Percentiles rank a stretch among this genome's conserved stretches.
Evolutionary conservation across 192 early-diverging fungal genomes (phyloP).

Genomic region (Mortierella alpina): DNA sequence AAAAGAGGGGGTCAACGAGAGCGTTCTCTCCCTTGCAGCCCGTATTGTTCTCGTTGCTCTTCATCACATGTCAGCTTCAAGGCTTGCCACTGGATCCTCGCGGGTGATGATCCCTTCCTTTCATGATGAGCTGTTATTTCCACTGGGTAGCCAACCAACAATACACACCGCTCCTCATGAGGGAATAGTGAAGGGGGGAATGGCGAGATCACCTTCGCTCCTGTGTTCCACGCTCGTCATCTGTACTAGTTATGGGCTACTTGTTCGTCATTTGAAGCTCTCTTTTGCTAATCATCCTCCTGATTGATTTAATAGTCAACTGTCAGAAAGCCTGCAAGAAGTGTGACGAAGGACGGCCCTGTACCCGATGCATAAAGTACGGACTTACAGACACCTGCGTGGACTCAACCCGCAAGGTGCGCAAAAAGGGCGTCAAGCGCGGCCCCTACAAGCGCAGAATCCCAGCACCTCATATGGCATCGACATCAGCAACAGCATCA

Average conservation of each 20-base stretch:
- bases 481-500: slow-evolving; percentile 19
- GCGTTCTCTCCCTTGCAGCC: background rate
- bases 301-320: slow-evolving; percentile 63
- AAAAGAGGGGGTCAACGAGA: background rate
- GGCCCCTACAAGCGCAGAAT: slow-evolving; percentile 83
- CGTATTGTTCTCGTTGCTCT: too few relatives aligned
- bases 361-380: slow-evolving; percentile 83
- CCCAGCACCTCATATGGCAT: slow-evolving; percentile 33
- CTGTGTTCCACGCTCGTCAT: background rate
- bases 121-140: too few relatives aligned
- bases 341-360: slow-evolving; percentile 89
- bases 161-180: background rate
- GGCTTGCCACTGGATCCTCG: background rate
- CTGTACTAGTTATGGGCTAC: too few relatives aligned
- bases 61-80: slow-evolving; percentile 13
- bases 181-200: background rate
- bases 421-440: slow-evolving; percentile 86
- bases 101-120: too few relatives aligned
- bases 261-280: background rate
- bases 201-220: background rate
- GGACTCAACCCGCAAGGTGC: slow-evolving; percentile 83
- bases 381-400: slow-evolving; percentile 75
- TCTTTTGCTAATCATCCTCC: background rate
- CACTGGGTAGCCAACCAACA: too few relatives aligned
- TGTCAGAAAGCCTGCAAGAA: slow-evolving; percentile 94